These are phyloP conservation scores for Penicillium paxilli DNA, from an alignment of 495 filamentous ascomycete genomes.

Conservation along the genomic window DNA sequence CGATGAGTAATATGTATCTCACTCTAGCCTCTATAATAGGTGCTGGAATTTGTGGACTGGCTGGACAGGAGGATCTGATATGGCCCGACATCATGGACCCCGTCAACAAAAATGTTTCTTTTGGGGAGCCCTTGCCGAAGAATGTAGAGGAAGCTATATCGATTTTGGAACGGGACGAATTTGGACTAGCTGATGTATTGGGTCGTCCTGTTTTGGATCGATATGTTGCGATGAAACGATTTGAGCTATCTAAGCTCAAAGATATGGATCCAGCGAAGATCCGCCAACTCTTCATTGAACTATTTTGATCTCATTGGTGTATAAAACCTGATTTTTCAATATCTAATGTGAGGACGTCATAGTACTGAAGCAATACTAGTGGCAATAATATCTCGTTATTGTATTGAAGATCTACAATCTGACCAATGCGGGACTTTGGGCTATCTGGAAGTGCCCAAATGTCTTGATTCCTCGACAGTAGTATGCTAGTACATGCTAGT, in stretches of 20 bases:
- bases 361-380: too few relatives aligned
- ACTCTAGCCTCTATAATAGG: conserved; percentile 58
- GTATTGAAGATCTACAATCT: too few relatives aligned
- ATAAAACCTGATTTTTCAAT: background rate
- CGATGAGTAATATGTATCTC: conserved; percentile 69
- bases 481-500: too few relatives aligned
- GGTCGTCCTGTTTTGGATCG: background rate
- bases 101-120: background rate
- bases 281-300: background rate
- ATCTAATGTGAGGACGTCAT: background rate
- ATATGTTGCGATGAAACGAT: background rate
- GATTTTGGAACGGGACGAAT: background rate
- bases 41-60: conserved; percentile 54
- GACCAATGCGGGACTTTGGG: too few relatives aligned
- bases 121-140: background rate
- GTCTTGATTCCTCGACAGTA: too few relatives aligned
- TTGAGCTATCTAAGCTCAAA: background rate
- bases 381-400: too few relatives aligned
- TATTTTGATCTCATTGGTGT: background rate
- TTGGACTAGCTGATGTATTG: background rate
- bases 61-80: conserved; percentile 22
- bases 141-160: background rate
- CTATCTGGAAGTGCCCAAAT: too few relatives aligned
- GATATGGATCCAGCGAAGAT: background rate
- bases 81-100: conserved; percentile 3